Conservation (phyloP, 306 rosid genomes). For the Quercus parvula region DNA sequence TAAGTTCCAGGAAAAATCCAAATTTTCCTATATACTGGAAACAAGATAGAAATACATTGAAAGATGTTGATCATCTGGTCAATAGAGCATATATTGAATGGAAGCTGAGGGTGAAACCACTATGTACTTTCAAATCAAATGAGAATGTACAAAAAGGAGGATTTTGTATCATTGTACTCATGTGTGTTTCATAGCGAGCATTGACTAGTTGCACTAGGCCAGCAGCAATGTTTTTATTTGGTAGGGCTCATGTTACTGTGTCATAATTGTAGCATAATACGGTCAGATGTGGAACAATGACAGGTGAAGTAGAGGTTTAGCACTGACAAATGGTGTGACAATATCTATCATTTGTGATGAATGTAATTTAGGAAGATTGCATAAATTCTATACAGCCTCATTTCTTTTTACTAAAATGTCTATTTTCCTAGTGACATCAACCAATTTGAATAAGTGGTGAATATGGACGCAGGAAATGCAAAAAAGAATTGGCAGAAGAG, state of each 20-base stretch:
- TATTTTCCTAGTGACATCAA: too few species aligned
- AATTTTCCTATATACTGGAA: conserved; percentile 12
- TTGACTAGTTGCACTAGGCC: conserved; percentile 32
- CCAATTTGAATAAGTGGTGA: too few species aligned
- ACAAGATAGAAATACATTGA: neutral
- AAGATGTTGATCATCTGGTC: conserved; percentile 33
- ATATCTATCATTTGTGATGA: conserved; percentile 10
- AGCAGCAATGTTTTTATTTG: conserved; percentile 29
- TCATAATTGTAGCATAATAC: conserved; percentile 18
- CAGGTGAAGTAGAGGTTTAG: conserved; percentile 23
- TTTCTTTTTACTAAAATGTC: too few species aligned
- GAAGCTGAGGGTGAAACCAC: conserved; percentile 68
- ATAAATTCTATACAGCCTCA: neutral
- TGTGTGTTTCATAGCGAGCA: conserved; percentile 26
- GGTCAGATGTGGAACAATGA: conserved; percentile 18
- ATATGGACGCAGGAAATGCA: too few species aligned
- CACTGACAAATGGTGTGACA: conserved; percentile 26
- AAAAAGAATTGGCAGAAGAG: too few species aligned
- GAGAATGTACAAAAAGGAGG: conserved; percentile 39
- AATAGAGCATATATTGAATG: conserved; percentile 51
- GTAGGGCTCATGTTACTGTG: conserved; percentile 8
- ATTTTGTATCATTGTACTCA: conserved; percentile 41
- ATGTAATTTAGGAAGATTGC: conserved; percentile 3
- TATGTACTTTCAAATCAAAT: conserved; percentile 34
- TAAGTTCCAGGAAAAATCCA: neutral